Conservation (phyloP, 176 grass and related monocot species). For the Lolium rigidum region DNA sequence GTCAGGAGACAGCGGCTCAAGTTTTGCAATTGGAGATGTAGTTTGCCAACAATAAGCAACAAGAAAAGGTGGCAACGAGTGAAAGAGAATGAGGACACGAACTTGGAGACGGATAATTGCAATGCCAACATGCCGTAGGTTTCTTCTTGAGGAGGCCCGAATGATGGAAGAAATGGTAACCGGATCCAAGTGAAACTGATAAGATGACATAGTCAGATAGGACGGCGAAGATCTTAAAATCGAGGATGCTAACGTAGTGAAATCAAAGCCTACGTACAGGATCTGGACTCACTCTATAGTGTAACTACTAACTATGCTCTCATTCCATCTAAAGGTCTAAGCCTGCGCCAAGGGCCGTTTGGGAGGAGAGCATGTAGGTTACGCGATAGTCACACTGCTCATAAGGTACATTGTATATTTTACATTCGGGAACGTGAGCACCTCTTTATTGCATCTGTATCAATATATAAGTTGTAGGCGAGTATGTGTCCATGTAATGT, state of each 20-base stretch:
- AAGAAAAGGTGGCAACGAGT: background rate
- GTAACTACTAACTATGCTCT: background rate
- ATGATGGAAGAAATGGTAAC: background rate
- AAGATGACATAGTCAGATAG: background rate
- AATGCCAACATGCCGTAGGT: background rate
- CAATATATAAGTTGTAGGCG: too few relatives aligned
- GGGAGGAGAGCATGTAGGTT: background rate
- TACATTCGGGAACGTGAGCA: background rate
- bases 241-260: background rate
- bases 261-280: background rate
- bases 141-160: background rate
- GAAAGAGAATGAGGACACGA: background rate
- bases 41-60: background rate
- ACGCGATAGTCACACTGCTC: background rate
- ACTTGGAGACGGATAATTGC: background rate
- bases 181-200: background rate
- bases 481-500: conserved; percentile 36
- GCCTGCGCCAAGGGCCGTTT: background rate
- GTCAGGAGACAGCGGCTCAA: background rate
- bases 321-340: background rate
- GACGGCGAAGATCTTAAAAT: background rate
- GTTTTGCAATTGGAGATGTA: background rate
- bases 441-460: background rate
- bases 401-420: background rate
- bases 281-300: background rate